A percentile compares a stretch with the other conserved stretches of the same genome.
Conservation (phyloP, 2,329 filamentous ascomycete species). For the Phialophora macrospora region DNA sequence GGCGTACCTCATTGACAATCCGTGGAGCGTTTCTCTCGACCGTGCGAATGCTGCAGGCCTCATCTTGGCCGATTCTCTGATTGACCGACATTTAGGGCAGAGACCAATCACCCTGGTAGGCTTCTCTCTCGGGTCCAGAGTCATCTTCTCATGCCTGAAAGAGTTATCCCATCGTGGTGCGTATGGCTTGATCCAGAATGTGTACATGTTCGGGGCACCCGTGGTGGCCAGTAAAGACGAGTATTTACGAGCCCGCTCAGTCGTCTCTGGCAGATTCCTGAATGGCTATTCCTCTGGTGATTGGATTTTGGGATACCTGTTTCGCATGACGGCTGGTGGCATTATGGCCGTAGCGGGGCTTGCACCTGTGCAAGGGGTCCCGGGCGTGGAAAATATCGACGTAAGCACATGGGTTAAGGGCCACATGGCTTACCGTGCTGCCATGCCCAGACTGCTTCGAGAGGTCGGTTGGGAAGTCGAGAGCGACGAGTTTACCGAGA, state of each 20-base stretch:
- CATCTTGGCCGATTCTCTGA: constrained; percentile 90
- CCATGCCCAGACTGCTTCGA: constrained; percentile 85
- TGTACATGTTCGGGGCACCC: constrained; percentile 91
- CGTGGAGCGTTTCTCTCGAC: constrained; percentile 95
- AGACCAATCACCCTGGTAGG: constrained; percentile 91
- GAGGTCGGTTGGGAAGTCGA: constrained; percentile 91
- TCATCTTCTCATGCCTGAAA: constrained; percentile 89
- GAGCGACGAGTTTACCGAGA: constrained; percentile 92
- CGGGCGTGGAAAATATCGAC: constrained; percentile 85
- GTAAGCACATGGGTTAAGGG: constrained; percentile 84
- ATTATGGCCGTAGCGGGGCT: constrained; percentile 88
- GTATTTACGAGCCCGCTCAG: constrained; percentile 76
- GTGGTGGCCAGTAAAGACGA: constrained; percentile 92
- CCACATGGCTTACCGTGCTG: constrained; percentile 94
- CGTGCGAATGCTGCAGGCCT: constrained; percentile 86
- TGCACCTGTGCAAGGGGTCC: constrained; percentile 73
- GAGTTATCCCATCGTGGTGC: constrained; percentile 85
- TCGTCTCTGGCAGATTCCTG: constrained; percentile 89
- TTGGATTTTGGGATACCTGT: constrained; percentile 96
- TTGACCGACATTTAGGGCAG: constrained; percentile 87
- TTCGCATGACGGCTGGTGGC: constrained; percentile 89
- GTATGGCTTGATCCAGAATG: constrained; percentile 88
- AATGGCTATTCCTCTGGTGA: constrained; percentile 94
- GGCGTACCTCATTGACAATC: constrained; percentile 95
- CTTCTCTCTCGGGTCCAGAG: constrained; percentile 87